These are phyloP conservation scores for Ogataea henricii DNA, from an alignment of 805 yeast genomes.

Conservation along the genomic window DNA sequence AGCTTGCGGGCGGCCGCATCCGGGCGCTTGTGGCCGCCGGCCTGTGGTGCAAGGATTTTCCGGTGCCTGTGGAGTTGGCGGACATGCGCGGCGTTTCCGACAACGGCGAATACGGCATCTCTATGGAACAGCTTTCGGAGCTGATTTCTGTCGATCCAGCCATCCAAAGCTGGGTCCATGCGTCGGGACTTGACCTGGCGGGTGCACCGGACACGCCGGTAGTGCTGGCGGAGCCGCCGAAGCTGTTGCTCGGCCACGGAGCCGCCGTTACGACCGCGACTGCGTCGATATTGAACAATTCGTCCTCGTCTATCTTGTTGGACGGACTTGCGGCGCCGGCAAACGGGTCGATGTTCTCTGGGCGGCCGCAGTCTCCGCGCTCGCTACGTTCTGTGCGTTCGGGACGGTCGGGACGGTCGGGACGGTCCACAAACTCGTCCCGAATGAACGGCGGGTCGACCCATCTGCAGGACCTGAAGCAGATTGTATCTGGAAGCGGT, in stretches of 20 bases:
- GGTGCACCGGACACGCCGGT: conserved; percentile 11
- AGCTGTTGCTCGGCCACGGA: conserved; percentile 18
- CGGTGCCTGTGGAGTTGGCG: conserved; percentile 7
- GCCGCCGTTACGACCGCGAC: conserved; percentile 20
- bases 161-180: conserved; percentile 18
- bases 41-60: conserved; percentile 22
- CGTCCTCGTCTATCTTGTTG: conserved; percentile 19
- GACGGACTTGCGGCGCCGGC: conserved; percentile 12
- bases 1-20: conserved; percentile 12
- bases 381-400: background rate
- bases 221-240: conserved; percentile 20
- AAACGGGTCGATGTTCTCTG: conserved; percentile 13
- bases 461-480: conserved; percentile 41
- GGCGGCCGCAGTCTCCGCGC: background rate
- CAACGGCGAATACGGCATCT: background rate
- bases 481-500: conserved; percentile 24
- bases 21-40: conserved; percentile 9
- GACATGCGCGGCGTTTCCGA: background rate
- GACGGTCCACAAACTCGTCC: conserved; percentile 19
- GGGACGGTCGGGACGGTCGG: conserved; percentile 12
- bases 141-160: conserved; percentile 11
- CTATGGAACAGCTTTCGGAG: conserved; percentile 8
- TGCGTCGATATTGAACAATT: conserved; percentile 21
- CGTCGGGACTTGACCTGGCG: conserved; percentile 14
- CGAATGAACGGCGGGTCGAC: conserved; percentile 29